Conservation (phyloP, 2,329 filamentous ascomycete genomes). For the Pseudogymnoascus sp. region DNA sequence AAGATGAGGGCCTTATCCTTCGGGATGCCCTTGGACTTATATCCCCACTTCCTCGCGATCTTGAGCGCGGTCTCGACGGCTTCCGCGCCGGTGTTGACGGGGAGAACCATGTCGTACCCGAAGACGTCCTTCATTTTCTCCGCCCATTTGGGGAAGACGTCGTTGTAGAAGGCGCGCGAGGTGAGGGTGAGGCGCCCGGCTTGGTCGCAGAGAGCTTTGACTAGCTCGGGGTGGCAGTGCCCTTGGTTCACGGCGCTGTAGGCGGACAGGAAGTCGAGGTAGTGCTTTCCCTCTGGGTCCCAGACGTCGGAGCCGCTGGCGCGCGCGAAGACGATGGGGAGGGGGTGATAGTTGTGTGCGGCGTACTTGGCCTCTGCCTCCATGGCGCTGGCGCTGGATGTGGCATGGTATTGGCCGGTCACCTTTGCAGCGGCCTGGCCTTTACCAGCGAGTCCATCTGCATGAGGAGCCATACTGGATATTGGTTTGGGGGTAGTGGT, state of each 20-base stretch:
- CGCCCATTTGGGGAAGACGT: conserved; percentile 93
- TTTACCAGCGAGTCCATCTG: conserved; percentile 32
- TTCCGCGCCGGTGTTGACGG: conserved; percentile 97
- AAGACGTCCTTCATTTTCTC: conserved; percentile 84
- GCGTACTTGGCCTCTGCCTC: conserved; percentile 72
- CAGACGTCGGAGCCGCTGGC: conserved; percentile 83
- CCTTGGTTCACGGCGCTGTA: conserved; percentile 98
- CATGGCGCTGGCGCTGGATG: conserved; percentile 74
- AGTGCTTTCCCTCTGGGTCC: conserved; percentile 93
- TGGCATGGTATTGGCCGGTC: conserved; percentile 52
- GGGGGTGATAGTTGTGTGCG: conserved; percentile 97
- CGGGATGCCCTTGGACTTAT: conserved; percentile 88
- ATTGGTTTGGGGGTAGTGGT: conserved; percentile 1
- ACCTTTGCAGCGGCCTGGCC: conserved; percentile 20
- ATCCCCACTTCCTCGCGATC: conserved; percentile 94
- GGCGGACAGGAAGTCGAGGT: conserved; percentile 95
- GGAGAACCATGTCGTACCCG: conserved; percentile 94
- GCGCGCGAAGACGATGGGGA: conserved; percentile 85
- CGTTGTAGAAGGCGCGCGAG: conserved; percentile 94
- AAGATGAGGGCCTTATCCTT: conserved; percentile 78
- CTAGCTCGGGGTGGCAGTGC: conserved; percentile 92
- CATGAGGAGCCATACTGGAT: conserved; percentile 49
- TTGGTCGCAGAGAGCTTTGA: conserved; percentile 84
- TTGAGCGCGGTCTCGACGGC: conserved; percentile 95
- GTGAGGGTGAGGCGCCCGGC: conserved; percentile 83